Percentiles rank a stretch among this genome's conserved stretches.
Evolutionary conservation across 768 basidiomycete species (phyloP).

Genomic region (Tylopilus intermedius): DNA sequence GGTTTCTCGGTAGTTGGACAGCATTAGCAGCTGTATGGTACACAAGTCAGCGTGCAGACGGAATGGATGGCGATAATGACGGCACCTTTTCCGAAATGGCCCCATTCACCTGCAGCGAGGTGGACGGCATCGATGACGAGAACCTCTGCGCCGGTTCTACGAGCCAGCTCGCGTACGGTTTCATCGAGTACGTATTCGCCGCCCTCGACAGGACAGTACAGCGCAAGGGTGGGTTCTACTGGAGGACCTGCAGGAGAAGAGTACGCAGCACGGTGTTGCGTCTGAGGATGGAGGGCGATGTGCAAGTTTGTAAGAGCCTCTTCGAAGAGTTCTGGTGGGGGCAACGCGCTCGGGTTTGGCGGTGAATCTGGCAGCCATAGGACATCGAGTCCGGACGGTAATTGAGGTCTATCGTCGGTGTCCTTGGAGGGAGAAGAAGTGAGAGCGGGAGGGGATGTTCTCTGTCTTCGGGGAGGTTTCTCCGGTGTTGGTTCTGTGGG

Average conservation of each 20-base stretch:
- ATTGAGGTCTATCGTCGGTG: slow-evolving; percentile 34
- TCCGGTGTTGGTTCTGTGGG: slow-evolving; percentile 20
- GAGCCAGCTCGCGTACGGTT: slow-evolving; percentile 74
- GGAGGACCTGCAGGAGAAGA: slow-evolving; percentile 48
- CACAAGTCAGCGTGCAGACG: slow-evolving; percentile 6
- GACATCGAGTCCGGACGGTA: slow-evolving; percentile 56
- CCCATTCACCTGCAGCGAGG: slow-evolving; percentile 84
- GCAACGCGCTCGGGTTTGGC: slow-evolving; percentile 35
- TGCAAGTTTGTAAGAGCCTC: slow-evolving; percentile 72
- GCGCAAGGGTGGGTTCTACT: slow-evolving; percentile 74
- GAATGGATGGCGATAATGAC: background rate
- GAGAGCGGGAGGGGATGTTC: slow-evolving; percentile 1
- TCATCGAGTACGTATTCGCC: slow-evolving; percentile 79
- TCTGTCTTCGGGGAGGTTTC: slow-evolving; percentile 22
- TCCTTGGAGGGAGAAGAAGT: slow-evolving; percentile 14
- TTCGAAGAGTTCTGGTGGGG: slow-evolving; percentile 71
- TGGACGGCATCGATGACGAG: slow-evolving; percentile 80
- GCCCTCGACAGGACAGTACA: slow-evolving; percentile 81
- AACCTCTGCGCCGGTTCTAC: slow-evolving; percentile 71
- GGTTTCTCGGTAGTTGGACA: slow-evolving; percentile 67
- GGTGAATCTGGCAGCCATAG: slow-evolving; percentile 56
- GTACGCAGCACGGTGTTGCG: slow-evolving; percentile 69
- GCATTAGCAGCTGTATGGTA: slow-evolving; percentile 56
- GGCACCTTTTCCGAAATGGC: slow-evolving; percentile 74
- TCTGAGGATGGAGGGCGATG: slow-evolving; percentile 76